phyloP scores from a whole-genome alignment of 2,329 filamentous ascomycete genomes.

The Eutypa lata region DNA sequence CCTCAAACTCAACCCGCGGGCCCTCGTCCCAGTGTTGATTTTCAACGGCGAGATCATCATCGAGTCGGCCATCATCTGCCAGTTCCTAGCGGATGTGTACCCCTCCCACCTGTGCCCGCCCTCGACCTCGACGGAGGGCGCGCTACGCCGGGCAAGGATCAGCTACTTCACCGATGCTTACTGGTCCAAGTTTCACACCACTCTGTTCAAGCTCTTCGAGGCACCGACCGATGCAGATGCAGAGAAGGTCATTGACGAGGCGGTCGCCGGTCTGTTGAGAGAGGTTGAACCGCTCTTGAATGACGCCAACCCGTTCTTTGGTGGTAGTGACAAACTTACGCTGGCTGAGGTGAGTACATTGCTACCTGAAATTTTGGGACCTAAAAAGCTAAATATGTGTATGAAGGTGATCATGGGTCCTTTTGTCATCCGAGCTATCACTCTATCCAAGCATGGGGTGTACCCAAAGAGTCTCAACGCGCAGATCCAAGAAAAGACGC shows the following conservation, averaged over 20 bases:
- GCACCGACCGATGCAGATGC: slow-evolving; percentile 49
- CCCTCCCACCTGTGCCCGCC: slow-evolving; percentile 65
- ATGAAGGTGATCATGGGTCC: slow-evolving; percentile 59
- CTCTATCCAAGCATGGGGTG: slow-evolving; percentile 51
- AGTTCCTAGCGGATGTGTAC: slow-evolving; percentile 67
- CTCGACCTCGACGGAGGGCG: slow-evolving; percentile 46
- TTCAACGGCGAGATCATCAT: slow-evolving; percentile 67
- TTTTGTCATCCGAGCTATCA: slow-evolving; percentile 61
- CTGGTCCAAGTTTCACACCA: slow-evolving; percentile 55
- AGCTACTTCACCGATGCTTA: slow-evolving; percentile 72
- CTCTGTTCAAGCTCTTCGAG: slow-evolving; percentile 20
- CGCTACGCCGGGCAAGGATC: slow-evolving; percentile 64
- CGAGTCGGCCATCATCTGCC: slow-evolving; percentile 70
- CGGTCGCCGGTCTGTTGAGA: slow-evolving; percentile 58
- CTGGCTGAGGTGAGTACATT: slow-evolving; percentile 63
- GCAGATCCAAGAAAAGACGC: slow-evolving; percentile 51
- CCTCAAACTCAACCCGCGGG: slow-evolving; percentile 73
- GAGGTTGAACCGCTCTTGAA: slow-evolving; percentile 70
- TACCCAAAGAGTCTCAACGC: slow-evolving; percentile 45
- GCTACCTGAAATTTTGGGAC: too few species aligned
- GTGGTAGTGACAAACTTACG: slow-evolving; percentile 61
- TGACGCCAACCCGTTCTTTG: slow-evolving; percentile 59
- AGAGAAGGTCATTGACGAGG: slow-evolving; percentile 43
- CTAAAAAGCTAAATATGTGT: too few species aligned
- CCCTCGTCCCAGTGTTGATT: slow-evolving; percentile 69